Evolutionary conservation across 768 basidiomycete species (phyloP), one percentile per base, ranked within the genome.

Genomic region (Suillus plorans): DNA sequence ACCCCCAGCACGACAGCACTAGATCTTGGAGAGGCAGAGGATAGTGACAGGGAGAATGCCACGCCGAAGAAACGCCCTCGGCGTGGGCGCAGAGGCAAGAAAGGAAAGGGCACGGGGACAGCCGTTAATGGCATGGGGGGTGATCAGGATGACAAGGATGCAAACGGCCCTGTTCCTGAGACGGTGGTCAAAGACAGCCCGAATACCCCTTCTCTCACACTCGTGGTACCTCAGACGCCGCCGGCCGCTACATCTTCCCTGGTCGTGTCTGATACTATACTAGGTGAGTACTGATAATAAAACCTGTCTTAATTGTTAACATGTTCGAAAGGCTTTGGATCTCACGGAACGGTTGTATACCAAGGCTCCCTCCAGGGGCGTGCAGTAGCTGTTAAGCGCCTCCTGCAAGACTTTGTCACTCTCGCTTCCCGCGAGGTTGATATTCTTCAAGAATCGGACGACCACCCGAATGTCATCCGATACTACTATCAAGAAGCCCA

Each of bases 401-500:
- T 99, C 4, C 85, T 99, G 8, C 91, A 90, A 69, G 96, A 99
- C 76, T 99, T 98, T 70, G 94, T 97, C 63, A 97, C 95, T 0
- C 87, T 99, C 44, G 96, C 96, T 8, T 84, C 89, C 4, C 92
- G 96, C 56, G 97, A 99, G 81, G 95, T 99, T 34, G 88, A 88
- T 71, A 87, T 99, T 47, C 84, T 99, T 10, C 95, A 98, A 79
- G 95, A 97, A 74, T 92, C 93, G 56, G 97, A 99, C 80, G 95
- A 97, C 74, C 97, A 99, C 71, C 95, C 95, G 20, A 98, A 99
- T 79, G 97, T 99, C 75, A 96, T 99, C 70, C 90, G 95, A 36
- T 97, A 99, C 74, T 99, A 95, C 77, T 99, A 94, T 78, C 95
- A 99, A 81, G 97, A 99, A 80, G 83, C 91, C 4, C 91, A 92